Evolutionary conservation across 2,329 filamentous ascomycete genomes (phyloP), one percentile per base, ranked within the genome.

Genomic region (Aschersonia sp.): DNA sequence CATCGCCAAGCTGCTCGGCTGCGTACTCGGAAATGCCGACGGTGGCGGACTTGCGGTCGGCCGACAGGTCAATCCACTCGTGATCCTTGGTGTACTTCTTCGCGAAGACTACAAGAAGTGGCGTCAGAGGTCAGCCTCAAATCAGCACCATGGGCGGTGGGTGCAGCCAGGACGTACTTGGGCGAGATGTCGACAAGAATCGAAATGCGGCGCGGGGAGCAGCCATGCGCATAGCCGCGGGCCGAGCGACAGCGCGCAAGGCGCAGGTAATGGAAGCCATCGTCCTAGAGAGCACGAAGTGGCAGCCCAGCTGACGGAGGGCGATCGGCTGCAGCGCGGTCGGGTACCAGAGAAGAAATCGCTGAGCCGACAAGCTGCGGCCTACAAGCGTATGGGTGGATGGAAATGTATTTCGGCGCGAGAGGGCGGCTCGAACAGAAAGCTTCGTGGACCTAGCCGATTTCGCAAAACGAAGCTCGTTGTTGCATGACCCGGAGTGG

Each of bases 51-150:
- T 85, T 90, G 64, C 83, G 81, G 68, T 94, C 85, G 46, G 79
- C 79, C 48, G 81, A 83, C 51, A 95, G 71, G 67, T 95, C 88
- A 64, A 98, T 81, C 92, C 92, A 98, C 73, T 98, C 92, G 74
- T 98, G 92, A 63, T 95, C 90, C 65, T 89, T 84, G 54, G 92
- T 95, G 74, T 94, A 98, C 65, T 83, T 86, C 70, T 92, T 90
- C 54, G 77, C 70, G 48, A 73, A 70, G 59, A 68, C 81, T 85
- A 53, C 6, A 30, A 31, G 43, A 51, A 40, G 0, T 30, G 5
- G 22, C 4, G 31, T 45, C 37, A 30, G 37, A 6, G 32, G 42
- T 29, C 10, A 39, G 41, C 22, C 22, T 43, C 35, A 37, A 4
- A 12, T 9, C 5, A 37, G 6, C 35, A 11, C 4, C 40, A n/a